These are phyloP conservation scores for Pleurotus ostreatus DNA, from an alignment of 768 basidiomycete species.

Conservation along the genomic window DNA sequence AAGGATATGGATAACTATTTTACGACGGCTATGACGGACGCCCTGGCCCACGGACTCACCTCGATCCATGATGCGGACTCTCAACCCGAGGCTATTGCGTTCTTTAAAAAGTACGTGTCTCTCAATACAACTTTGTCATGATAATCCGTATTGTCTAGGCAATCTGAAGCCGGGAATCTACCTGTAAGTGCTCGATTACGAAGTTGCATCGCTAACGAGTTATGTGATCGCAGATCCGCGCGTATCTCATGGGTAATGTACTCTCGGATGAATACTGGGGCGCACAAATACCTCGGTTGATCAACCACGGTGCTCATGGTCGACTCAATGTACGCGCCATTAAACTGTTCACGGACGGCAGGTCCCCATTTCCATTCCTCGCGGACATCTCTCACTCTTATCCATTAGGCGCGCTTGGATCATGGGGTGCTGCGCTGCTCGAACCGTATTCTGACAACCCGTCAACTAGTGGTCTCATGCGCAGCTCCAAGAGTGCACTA, in stretches of 20 bases:
- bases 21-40: slow-evolving; percentile 60
- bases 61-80: slow-evolving; percentile 84
- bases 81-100: slow-evolving; percentile 45
- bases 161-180: slow-evolving; percentile 63
- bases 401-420: slow-evolving; percentile 74
- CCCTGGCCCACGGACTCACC: slow-evolving; percentile 76
- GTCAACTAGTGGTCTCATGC: slow-evolving; percentile 66
- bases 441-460: slow-evolving; percentile 83
- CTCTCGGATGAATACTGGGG: slow-evolving; percentile 61
- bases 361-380: slow-evolving; percentile 2
- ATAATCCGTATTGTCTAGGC: slow-evolving; percentile 34
- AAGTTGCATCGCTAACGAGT: not conserved
- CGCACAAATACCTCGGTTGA: slow-evolving; percentile 49
- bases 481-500: slow-evolving; percentile 49
- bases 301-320: slow-evolving; percentile 52
- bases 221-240: slow-evolving; percentile 38
- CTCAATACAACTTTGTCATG: too few species aligned
- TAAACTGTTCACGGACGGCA: slow-evolving; percentile 78
- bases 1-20: slow-evolving; percentile 58
- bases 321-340: slow-evolving; percentile 60
- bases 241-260: slow-evolving; percentile 58
- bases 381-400: not conserved
- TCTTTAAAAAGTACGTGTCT: slow-evolving; percentile 56
- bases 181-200: slow-evolving; percentile 44
- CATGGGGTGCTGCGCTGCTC: slow-evolving; percentile 87